Conservation (phyloP, 305 asterid genomes). For the Fraxinus sp. region DNA sequence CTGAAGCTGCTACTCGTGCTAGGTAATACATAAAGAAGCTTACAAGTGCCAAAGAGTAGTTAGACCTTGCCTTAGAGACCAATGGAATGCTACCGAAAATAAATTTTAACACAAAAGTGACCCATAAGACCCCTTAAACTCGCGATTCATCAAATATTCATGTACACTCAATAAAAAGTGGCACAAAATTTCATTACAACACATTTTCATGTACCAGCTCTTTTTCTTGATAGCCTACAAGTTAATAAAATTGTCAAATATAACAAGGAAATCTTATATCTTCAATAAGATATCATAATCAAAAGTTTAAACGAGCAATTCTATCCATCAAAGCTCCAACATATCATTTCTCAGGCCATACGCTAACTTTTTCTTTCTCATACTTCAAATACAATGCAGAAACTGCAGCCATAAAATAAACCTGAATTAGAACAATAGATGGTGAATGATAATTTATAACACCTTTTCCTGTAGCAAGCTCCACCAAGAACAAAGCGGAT, state of each 20-base stretch:
- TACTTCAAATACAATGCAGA: slow-evolving; percentile 69
- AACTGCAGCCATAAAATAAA: slow-evolving; percentile 81
- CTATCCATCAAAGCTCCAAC: not conserved
- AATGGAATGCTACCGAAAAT: too few species aligned
- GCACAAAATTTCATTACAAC: not conserved
- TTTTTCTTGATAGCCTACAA: not conserved
- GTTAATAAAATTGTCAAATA: not conserved
- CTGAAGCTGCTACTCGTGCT: not conserved
- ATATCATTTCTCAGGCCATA: slow-evolving; percentile 58
- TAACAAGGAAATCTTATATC: not conserved
- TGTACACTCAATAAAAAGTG: not conserved
- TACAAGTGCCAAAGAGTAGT: not conserved
- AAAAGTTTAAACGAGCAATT: not conserved
- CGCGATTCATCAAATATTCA: not conserved
- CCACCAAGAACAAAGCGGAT: slow-evolving; percentile 80
- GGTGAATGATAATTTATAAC: slow-evolving; percentile 84
- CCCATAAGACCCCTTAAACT: too few species aligned
- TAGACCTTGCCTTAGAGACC: too few species aligned
- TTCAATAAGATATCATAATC: not conserved
- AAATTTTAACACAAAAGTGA: too few species aligned
- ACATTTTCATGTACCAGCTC: not conserved
- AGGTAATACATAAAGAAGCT: not conserved
- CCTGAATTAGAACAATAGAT: slow-evolving; percentile 63
- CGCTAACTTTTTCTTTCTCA: slow-evolving; percentile 76
- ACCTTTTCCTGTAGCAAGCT: slow-evolving; percentile 81